Percentiles rank a stretch among this genome's conserved stretches.
Evolutionary conservation across 2,329 filamentous ascomycete genomes (phyloP).

Genomic region (Ploettnerulaceae sp.): DNA sequence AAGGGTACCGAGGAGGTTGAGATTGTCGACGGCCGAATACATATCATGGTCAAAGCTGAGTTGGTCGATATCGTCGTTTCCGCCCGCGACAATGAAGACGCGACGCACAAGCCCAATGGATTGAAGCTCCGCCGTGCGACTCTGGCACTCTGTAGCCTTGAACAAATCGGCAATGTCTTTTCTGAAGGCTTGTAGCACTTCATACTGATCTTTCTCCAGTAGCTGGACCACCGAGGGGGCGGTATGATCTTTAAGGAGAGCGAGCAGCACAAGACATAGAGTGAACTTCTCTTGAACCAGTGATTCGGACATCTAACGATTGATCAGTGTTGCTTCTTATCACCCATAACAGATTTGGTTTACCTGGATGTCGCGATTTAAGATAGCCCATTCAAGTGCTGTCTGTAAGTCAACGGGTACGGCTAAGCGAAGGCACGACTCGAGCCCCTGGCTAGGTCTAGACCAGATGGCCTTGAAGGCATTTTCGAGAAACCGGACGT

Average conservation of each 20-base stretch:
- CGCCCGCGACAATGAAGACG: constrained; percentile 1
- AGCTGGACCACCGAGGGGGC: neutral
- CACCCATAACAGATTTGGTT: neutral
- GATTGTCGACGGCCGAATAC: constrained; percentile 6
- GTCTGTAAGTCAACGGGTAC: neutral
- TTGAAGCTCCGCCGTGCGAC: constrained; percentile 1
- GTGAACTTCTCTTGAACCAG: constrained; percentile 3
- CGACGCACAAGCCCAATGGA: constrained; percentile 4
- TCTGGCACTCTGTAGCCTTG: neutral
- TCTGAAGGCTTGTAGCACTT: constrained; percentile 6
- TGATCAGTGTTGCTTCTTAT: neutral
- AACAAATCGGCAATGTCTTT: neutral
- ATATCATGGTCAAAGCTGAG: constrained; percentile 1
- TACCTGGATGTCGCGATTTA: constrained; percentile 7
- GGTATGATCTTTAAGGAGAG: constrained; percentile 3
- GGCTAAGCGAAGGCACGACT: constrained; percentile 1
- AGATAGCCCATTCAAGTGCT: constrained; percentile 10
- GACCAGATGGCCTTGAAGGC: constrained; percentile 10
- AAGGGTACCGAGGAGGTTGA: constrained; percentile 6
- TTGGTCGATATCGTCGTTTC: neutral
- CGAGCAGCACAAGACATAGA: constrained; percentile 7
- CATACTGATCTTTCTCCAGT: constrained; percentile 10
- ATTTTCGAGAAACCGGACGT: constrained; percentile 10
- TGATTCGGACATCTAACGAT: constrained; percentile 3
- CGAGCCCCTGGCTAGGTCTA: constrained; percentile 5